Percentiles rank a stretch among this genome's conserved stretches.
Conservation (phyloP, 2,329 filamentous ascomycete species). For the Daldinia sp. region DNA sequence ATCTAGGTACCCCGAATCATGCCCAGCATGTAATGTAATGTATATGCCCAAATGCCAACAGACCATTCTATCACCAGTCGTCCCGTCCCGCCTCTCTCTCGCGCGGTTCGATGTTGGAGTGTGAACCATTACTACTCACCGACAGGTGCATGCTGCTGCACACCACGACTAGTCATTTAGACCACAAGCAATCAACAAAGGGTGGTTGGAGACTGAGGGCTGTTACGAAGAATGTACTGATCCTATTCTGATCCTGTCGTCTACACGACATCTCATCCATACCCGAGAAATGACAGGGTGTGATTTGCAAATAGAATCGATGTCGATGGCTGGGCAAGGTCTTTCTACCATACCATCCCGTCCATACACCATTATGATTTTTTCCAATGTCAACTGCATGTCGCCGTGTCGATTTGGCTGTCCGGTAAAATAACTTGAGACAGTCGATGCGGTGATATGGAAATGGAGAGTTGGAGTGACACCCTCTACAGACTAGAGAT, state of each 20-base stretch:
- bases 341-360: slow-evolving; percentile 7
- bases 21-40: slow-evolving; percentile 18
- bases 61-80: slow-evolving; percentile 15
- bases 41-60: slow-evolving; percentile 14
- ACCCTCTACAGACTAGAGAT: slow-evolving; percentile 11
- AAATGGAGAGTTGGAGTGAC: slow-evolving; percentile 25
- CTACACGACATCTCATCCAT: slow-evolving; percentile 16
- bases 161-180: slow-evolving; percentile 39
- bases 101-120: slow-evolving; percentile 34
- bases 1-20: slow-evolving; percentile 22
- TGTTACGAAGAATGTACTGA: slow-evolving; percentile 5
- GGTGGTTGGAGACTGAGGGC: slow-evolving; percentile 24
- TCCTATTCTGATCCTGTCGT: not conserved
- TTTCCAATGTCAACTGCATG: slow-evolving; percentile 8
- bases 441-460: slow-evolving; percentile 20
- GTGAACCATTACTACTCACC: slow-evolving; percentile 39
- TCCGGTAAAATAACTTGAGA: slow-evolving; percentile 26
- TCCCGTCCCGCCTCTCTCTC: slow-evolving; percentile 14
- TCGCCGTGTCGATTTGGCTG: slow-evolving; percentile 26
- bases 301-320: slow-evolving; percentile 34
- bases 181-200: slow-evolving; percentile 28
- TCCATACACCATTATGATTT: slow-evolving; percentile 5
- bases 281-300: slow-evolving; percentile 40
- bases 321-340: slow-evolving; percentile 22
- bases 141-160: slow-evolving; percentile 40